Evolutionary conservation across 2,329 filamentous ascomycete genomes (phyloP).

Genomic region (Truncatella angustata): DNA sequence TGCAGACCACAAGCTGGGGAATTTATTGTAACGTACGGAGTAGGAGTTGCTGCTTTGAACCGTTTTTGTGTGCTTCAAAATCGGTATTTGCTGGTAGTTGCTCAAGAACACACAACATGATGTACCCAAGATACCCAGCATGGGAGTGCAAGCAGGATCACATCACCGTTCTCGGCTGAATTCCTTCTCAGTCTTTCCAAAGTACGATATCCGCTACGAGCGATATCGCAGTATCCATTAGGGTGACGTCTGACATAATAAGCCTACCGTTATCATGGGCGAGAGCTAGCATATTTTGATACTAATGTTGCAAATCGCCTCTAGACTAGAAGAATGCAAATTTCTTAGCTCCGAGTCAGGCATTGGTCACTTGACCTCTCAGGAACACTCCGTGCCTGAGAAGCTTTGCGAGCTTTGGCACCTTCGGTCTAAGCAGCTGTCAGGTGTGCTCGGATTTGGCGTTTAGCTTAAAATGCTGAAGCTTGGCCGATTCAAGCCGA

Average conservation of each 20-base stretch:
- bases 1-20: background rate
- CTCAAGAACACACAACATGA: too few species aligned
- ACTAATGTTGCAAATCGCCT: too few species aligned
- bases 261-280: background rate
- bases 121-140: too few species aligned
- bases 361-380: slow-evolving; percentile 7
- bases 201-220: slow-evolving; percentile 1
- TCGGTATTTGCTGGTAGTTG: too few species aligned
- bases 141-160: background rate
- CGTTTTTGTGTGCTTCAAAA: too few species aligned
- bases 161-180: background rate
- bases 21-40: background rate
- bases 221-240: slow-evolving; percentile 1
- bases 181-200: background rate
- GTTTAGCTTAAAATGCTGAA: background rate
- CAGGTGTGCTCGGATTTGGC: background rate
- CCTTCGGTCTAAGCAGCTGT: background rate
- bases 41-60: too few species aligned
- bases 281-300: too few species aligned
- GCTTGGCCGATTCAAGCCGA: slow-evolving; percentile 8
- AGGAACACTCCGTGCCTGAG: background rate
- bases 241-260: slow-evolving; percentile 5
- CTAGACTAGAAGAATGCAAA: too few species aligned
- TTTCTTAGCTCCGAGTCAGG: too few species aligned
- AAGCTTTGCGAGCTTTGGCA: background rate